A percentile compares a stretch with the other conserved stretches of the same genome.
phyloP scores from a whole-genome alignment of 495 filamentous ascomycete genomes.

The Penicillium chermesinum region DNA sequence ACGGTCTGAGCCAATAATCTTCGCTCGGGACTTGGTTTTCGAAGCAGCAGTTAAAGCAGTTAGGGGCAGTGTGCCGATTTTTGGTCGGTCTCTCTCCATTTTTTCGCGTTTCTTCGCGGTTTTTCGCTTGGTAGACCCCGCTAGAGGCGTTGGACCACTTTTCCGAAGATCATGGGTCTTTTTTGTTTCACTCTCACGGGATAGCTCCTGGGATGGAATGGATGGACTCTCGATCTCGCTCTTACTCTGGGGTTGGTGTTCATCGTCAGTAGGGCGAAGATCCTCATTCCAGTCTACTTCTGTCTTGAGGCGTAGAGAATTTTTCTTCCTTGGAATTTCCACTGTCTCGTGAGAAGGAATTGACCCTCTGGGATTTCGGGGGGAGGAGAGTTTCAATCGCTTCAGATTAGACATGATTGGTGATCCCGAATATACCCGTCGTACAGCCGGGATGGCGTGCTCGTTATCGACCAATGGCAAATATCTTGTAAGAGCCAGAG shows the following conservation, averaged over 20 bases:
- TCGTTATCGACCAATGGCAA: slow-evolving; percentile 2
- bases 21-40: neutral
- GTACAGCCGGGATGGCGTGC: slow-evolving; percentile 8
- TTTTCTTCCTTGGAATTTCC: neutral
- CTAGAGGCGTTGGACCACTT: neutral
- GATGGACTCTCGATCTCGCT: slow-evolving; percentile 5
- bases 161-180: slow-evolving; percentile 1
- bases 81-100: neutral
- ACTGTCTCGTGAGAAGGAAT: neutral
- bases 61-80: slow-evolving; percentile 7
- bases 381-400: neutral
- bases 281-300: slow-evolving; percentile 35
- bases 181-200: neutral
- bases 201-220: slow-evolving; percentile 16
- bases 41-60: neutral
- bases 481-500: no score
- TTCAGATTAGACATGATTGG: neutral
- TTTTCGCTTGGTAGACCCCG: neutral
- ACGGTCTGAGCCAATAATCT: neutral
- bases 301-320: slow-evolving; percentile 6
- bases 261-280: slow-evolving; percentile 26
- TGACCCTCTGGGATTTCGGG: neutral
- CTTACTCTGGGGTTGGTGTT: slow-evolving; percentile 1
- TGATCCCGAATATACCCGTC: neutral
- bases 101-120: slow-evolving; percentile 14